Evolutionary conservation across 2,329 filamentous ascomycete genomes (phyloP).

Genomic region (Lecanosticta acicola): DNA sequence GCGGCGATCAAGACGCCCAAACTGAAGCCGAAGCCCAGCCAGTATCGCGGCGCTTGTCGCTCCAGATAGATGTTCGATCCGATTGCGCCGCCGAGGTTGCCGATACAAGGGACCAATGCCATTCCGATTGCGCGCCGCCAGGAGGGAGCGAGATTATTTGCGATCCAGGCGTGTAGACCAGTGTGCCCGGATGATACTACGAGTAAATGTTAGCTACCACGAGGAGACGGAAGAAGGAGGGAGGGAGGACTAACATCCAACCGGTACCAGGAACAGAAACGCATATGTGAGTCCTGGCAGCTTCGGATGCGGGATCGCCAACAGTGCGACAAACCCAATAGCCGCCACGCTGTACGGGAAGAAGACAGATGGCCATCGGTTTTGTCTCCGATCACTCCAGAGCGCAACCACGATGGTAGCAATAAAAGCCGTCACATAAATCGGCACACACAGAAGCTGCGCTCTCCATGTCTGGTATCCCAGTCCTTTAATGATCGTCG

Average conservation of each 20-base stretch:
- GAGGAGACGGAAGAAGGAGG: conserved; percentile 36
- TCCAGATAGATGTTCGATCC: conserved; percentile 17
- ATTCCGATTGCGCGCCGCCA: conserved; percentile 25
- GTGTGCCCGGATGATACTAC: conserved; percentile 15
- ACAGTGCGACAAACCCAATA: conserved; percentile 38
- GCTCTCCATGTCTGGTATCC: conserved; percentile 40
- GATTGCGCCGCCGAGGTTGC: conserved; percentile 19
- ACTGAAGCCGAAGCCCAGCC: conserved; percentile 16
- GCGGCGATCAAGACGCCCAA: conserved; percentile 21
- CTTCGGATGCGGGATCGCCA: conserved; percentile 21
- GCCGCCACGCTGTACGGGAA: conserved; percentile 18
- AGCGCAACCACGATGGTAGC: conserved; percentile 18
- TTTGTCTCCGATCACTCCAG: conserved; percentile 16
- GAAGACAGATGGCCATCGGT: conserved; percentile 17
- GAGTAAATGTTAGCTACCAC: neutral
- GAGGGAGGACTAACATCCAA: conserved; percentile 50
- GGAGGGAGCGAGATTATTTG: conserved; percentile 49
- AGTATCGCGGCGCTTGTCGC: conserved; percentile 13
- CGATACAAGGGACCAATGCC: conserved; percentile 10
- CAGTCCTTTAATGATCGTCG: conserved; percentile 47
- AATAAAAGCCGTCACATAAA: conserved; percentile 34
- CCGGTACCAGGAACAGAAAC: conserved; percentile 51
- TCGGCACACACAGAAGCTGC: conserved; percentile 42
- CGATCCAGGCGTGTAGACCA: conserved; percentile 44
- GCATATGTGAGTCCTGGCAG: conserved; percentile 45